Evolutionary conservation across 2,329 filamentous ascomycete genomes (phyloP), one percentile per base, ranked within the genome.

Genomic region (Fusarium coffeatum): DNA sequence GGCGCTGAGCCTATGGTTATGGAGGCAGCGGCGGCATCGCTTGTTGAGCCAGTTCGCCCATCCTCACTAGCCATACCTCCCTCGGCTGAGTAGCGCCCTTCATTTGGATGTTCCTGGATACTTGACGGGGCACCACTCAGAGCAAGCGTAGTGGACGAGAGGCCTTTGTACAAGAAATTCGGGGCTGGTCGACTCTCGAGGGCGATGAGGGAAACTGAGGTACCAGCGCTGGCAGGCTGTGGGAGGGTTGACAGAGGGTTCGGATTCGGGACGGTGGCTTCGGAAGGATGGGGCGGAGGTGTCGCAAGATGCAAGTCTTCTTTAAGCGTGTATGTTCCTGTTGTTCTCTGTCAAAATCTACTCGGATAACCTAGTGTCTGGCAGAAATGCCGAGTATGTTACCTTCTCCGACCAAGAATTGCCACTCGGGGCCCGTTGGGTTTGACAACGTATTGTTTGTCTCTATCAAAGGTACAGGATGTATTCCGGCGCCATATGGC

Each of bases 341-440:
- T 55, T 34, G 23, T 34, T 48, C 57, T 51, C 45, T 15, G 64
- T 71, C 56, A 69, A 59, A 40, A 51, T 70, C 77, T 71, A 64
- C 47, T 18, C 20, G 40, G 20, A 40, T 43, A 16, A 18, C 23
- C 11, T 23, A 15, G 45, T n/a, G 25, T 15, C 28, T 43, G 30
- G 30, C n/a, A 53, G 23, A 41, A 37, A 28, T 25, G 41, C 15
- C 13, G 7, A 23, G 41, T 18, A 25, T 22, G 23, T 67, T 63
- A 93, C 94, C 96, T 89, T 99, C 96, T 80, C 95, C 96, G 49
- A 95, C 94, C 45, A 97, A 89, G 72, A 99, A 90, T 78, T 97
- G 93, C 80, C 93, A 93, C 74, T 97, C 94, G 25, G 92, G 88
- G 8, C 93, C 93, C 37, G 89, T 89, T 25, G 93, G 95, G 75